Conservation (phyloP, 306 rosid species). For the Trifolium dubium region DNA sequence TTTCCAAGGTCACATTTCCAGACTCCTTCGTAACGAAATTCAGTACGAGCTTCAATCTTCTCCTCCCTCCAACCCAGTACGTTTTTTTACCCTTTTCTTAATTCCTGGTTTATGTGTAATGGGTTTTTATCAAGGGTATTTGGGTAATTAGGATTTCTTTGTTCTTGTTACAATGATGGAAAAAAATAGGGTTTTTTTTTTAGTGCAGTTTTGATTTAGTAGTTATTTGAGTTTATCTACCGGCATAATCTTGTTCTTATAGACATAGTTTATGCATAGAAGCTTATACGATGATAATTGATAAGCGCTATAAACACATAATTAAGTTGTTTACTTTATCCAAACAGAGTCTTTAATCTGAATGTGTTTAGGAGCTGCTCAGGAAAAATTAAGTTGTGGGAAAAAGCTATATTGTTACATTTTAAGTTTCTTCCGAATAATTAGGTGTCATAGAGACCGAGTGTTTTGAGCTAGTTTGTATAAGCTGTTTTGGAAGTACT, state of each 20-base stretch:
- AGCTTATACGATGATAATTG: no score
- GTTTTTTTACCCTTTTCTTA: conserved; percentile 31
- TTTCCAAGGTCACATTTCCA: conserved; percentile 69
- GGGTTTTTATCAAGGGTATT: conserved; percentile 6
- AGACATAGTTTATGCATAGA: neutral
- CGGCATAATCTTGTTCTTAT: neutral
- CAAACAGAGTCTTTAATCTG: neutral
- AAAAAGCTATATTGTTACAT: neutral
- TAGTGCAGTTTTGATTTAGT: neutral
- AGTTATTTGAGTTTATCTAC: neutral
- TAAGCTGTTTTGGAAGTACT: neutral
- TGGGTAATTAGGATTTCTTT: neutral
- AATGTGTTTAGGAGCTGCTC: neutral
- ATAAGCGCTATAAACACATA: neutral
- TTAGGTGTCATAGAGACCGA: neutral
- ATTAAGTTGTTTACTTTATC: no score
- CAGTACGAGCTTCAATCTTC: conserved; percentile 68
- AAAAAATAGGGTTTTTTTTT: neutral
- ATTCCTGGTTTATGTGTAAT: neutral
- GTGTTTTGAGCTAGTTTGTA: neutral
- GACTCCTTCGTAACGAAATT: conserved; percentile 77
- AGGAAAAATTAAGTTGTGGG: neutral
- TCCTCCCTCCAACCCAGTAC: conserved; percentile 60
- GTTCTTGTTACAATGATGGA: conserved; percentile 5
- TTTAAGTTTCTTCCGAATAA: conserved; percentile 1